Evolutionary conservation across 306 rosid genomes (phyloP).

Genomic region (apple (Malus domestica)): DNA sequence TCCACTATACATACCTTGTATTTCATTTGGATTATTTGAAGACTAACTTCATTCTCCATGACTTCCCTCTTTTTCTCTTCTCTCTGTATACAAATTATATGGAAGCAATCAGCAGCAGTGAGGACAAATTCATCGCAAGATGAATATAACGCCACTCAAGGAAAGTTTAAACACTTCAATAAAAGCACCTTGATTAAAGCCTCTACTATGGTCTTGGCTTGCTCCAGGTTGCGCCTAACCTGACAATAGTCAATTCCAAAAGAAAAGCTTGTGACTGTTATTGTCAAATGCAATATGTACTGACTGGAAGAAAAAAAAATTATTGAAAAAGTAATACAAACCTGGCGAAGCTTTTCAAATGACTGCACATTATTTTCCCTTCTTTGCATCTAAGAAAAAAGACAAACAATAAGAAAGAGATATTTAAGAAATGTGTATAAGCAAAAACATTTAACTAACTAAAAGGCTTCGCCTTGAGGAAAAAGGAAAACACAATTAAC

Average conservation of each 20-base stretch:
- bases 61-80: slow-evolving; percentile 86
- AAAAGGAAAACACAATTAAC: slow-evolving; percentile 9
- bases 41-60: slow-evolving; percentile 86
- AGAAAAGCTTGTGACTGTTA: neutral
- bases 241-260: slow-evolving; percentile 23
- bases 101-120: neutral
- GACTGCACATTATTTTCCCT: slow-evolving; percentile 98
- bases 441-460: neutral
- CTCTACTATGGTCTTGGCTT: slow-evolving; percentile 86
- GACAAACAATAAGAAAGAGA: slow-evolving; percentile 2
- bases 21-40: slow-evolving; percentile 92
- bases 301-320: neutral
- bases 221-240: slow-evolving; percentile 98
- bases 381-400: slow-evolving; percentile 72
- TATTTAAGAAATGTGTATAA: neutral
- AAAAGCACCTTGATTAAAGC: slow-evolving; percentile 75
- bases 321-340: slow-evolving; percentile 14
- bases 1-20: slow-evolving; percentile 51
- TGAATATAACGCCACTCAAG: neutral
- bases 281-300: neutral
- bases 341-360: slow-evolving; percentile 99
- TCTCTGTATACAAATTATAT: slow-evolving; percentile 44
- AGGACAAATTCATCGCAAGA: neutral
- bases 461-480: slow-evolving; percentile 18
- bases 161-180: slow-evolving; percentile 13